Conservation (phyloP, 2,329 filamentous ascomycete species). For the Albifimbria verrucaria region DNA sequence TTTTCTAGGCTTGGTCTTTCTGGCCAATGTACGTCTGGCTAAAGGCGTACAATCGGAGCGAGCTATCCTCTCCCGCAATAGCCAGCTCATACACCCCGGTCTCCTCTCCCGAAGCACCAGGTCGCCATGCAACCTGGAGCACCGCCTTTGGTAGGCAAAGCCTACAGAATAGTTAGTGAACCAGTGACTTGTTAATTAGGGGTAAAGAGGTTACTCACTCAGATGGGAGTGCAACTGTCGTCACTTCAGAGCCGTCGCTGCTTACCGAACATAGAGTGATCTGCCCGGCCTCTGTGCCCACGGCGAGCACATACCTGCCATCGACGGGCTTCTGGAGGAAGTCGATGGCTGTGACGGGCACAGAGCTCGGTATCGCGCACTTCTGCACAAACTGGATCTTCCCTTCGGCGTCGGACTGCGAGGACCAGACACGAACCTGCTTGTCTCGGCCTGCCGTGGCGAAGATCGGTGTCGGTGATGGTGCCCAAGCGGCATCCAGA, state of each 20-base stretch:
- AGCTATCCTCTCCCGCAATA: slow-evolving; percentile 59
- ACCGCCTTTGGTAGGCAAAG: slow-evolving; percentile 58
- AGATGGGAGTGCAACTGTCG: slow-evolving; percentile 28
- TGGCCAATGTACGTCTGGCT: slow-evolving; percentile 19
- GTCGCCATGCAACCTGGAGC: slow-evolving; percentile 68
- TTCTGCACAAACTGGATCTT: slow-evolving; percentile 47
- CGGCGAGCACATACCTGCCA: slow-evolving; percentile 42
- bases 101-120: slow-evolving; percentile 30
- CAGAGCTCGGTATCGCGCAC: slow-evolving; percentile 49
- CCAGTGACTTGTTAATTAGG: neutral
- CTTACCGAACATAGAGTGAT: slow-evolving; percentile 42
- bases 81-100: slow-evolving; percentile 39
- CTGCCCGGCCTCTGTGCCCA: slow-evolving; percentile 55
- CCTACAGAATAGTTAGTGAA: slow-evolving; percentile 18
- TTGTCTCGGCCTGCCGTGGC: slow-evolving; percentile 91
- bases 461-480: slow-evolving; percentile 56
- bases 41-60: slow-evolving; percentile 54
- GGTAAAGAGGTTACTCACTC: slow-evolving; percentile 32
- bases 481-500: slow-evolving; percentile 81
- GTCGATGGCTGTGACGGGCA: slow-evolving; percentile 69
- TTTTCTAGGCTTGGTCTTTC: slow-evolving; percentile 1
- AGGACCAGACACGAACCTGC: slow-evolving; percentile 68
- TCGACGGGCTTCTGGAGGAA: slow-evolving; percentile 45
- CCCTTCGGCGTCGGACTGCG: slow-evolving; percentile 26
- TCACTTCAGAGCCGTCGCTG: slow-evolving; percentile 33